phyloP scores from a whole-genome alignment of 2,329 filamentous ascomycete species.

The Microdochium nivale region DNA sequence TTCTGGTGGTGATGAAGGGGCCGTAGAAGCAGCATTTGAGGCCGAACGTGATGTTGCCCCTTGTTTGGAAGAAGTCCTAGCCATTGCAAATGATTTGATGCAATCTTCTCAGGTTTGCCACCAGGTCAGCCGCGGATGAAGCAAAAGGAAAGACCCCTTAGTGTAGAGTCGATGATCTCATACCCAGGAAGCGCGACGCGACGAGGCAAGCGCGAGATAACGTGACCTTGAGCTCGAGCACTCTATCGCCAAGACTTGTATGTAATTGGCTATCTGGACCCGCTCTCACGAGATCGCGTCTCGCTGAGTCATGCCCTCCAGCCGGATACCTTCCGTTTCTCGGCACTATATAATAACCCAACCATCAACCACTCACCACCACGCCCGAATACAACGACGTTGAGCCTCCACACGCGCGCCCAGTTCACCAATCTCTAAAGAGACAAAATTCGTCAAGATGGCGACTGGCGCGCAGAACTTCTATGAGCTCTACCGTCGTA shows the following conservation, averaged over 20 bases:
- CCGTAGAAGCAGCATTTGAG: slow-evolving; percentile 10
- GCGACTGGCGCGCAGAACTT: slow-evolving; percentile 46
- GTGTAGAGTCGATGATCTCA: neutral
- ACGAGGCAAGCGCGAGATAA: neutral
- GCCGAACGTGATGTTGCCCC: slow-evolving; percentile 5
- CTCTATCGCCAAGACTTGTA: neutral
- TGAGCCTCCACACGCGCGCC: neutral
- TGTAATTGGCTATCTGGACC: neutral
- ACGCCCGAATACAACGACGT: neutral
- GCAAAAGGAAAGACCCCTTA: neutral
- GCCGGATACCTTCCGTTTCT: neutral
- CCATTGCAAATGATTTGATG: neutral
- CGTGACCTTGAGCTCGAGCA: neutral
- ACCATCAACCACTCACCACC: slow-evolving; percentile 5
- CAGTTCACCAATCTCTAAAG: neutral
- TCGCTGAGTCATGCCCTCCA: slow-evolving; percentile 1
- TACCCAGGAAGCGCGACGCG: neutral
- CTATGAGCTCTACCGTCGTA: slow-evolving; percentile 97
- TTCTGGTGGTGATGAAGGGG: slow-evolving; percentile 10
- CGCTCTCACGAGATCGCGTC: neutral
- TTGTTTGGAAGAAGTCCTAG: slow-evolving; percentile 3
- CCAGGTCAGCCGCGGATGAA: slow-evolving; percentile 1
- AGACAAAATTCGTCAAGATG: slow-evolving; percentile 13
- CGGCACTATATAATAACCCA: slow-evolving; percentile 6
- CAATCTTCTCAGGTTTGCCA: neutral